Percentiles rank a stretch among this genome's conserved stretches.
These are phyloP conservation scores for Pestalotiopsis sp. DNA, from an alignment of 2,329 filamentous ascomycete genomes.

Conservation along the genomic window DNA sequence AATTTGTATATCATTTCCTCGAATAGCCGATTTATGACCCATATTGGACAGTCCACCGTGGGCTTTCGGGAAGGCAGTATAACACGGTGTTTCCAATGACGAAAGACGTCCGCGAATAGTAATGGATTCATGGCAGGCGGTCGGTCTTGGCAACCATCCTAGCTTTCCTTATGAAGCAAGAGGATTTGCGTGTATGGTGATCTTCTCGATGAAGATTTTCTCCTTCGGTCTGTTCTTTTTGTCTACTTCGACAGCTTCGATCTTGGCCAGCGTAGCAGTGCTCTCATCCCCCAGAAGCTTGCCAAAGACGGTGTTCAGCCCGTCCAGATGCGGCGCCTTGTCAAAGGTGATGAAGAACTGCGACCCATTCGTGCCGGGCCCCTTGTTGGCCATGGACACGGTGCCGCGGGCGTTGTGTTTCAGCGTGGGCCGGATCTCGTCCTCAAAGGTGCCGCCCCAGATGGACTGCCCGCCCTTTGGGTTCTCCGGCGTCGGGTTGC, in stretches of 20 bases:
- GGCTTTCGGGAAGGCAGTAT: too few relatives aligned
- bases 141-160: background rate
- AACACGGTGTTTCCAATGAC: too few relatives aligned
- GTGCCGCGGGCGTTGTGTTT: conserved; percentile 70
- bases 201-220: conserved; percentile 64
- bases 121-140: too few relatives aligned
- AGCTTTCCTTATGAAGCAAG: conserved; percentile 58
- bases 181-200: conserved; percentile 81
- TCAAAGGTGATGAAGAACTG: conserved; percentile 85
- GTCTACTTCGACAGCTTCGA: conserved; percentile 75
- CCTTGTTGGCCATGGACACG: conserved; percentile 80
- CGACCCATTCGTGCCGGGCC: conserved; percentile 71
- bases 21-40: too few relatives aligned
- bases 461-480: conserved; percentile 74
- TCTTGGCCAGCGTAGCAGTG: conserved; percentile 66
- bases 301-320: conserved; percentile 83
- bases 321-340: conserved; percentile 78
- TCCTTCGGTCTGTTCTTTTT: conserved; percentile 77
- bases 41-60: too few relatives aligned
- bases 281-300: conserved; percentile 69
- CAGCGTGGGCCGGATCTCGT: conserved; percentile 76
- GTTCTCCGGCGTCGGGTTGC: conserved; percentile 55
- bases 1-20: too few relatives aligned
- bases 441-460: conserved; percentile 74
- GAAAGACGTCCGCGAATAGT: too few relatives aligned